A percentile compares a stretch with the other conserved stretches of the same genome.
Conservation (phyloP, 164 flowering plant genomes). For the Pachysandra terminalis region DNA sequence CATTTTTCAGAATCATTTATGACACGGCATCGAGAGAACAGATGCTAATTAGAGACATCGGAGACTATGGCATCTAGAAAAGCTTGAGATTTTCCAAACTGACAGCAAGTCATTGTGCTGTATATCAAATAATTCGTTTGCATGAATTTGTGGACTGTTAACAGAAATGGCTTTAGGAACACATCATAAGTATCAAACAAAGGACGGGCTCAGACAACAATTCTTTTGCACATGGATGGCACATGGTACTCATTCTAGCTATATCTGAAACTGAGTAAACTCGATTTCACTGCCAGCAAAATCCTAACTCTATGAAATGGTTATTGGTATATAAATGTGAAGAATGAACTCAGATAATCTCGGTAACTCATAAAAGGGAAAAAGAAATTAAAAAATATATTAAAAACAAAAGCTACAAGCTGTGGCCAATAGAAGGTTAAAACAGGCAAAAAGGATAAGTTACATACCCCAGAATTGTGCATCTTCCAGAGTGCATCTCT, state of each 20-base stretch:
- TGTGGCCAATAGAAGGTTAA: neutral
- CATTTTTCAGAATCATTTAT: no score
- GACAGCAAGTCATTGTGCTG: no score
- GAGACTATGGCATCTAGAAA: no score
- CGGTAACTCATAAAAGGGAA: neutral
- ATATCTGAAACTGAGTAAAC: neutral
- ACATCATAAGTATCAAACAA: no score
- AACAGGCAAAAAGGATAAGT: neutral
- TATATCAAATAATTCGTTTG: no score
- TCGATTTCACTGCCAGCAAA: neutral
- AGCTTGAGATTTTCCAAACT: no score
- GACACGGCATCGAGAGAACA: no score
- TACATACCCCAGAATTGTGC: constrained; percentile 72
- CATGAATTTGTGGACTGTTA: no score
- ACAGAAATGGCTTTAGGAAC: no score
- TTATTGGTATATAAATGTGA: neutral
- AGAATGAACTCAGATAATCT: neutral
- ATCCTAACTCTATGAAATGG: neutral
- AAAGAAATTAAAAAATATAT: neutral
- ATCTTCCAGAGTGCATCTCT: constrained; percentile 60
- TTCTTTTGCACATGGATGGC: neutral
- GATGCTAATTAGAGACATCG: no score
- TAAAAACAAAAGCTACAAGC: neutral
- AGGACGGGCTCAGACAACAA: neutral
- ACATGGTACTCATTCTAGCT: neutral